Base-by-base conservation (phyloP, 179 eudicot genomes). In the Beta macrorhiza region DNA sequence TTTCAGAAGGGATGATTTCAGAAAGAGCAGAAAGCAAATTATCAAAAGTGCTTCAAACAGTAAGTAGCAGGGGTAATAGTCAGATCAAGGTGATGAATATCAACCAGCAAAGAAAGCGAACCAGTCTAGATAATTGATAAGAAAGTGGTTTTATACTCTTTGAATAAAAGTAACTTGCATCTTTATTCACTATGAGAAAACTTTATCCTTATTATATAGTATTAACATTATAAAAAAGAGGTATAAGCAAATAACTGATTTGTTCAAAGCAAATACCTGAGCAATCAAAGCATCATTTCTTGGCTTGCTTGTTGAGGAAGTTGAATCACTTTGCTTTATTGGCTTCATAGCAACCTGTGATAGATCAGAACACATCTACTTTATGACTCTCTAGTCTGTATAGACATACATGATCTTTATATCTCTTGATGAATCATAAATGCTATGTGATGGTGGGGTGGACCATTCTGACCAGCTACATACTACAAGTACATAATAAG, bases 211-310 rank as follows among this genome's bases (percentile, higher is more conserved):
- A 68, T 17, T 1, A 49, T 20, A 32, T 32, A 32, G 67, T 3
- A 75, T 0, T 0, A 47, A 2, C 20, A 57, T 20, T 15, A 64
- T 5, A 16, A 17, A 17, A 25, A n/a, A 13, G 5, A 57, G 0
- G 8, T 11, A 74, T 65, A 79, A 49, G 67, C 20, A 76, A 78
- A 83, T 83, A 96, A 25, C 25, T 25, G 25, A 25, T 25, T 25
- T 25, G 25, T 25, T 25, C 25, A 25, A 25, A 25, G 25, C 25
- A 25, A 25, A 25, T 25, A 25, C 99, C 98, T 96, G 94, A 65
- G 91, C 90, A 84, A 89, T 44, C 79, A 96, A 82, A 72, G 93
- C 87, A 81, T 94, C 97, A 86, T 85, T 90, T 49, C 84, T 87
- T 19, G 98, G 93, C 87, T 89, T 94, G 81, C 85, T 62, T 73